Conservation (phyloP, 805 yeast genomes). For the Starmera pachycereana region DNA sequence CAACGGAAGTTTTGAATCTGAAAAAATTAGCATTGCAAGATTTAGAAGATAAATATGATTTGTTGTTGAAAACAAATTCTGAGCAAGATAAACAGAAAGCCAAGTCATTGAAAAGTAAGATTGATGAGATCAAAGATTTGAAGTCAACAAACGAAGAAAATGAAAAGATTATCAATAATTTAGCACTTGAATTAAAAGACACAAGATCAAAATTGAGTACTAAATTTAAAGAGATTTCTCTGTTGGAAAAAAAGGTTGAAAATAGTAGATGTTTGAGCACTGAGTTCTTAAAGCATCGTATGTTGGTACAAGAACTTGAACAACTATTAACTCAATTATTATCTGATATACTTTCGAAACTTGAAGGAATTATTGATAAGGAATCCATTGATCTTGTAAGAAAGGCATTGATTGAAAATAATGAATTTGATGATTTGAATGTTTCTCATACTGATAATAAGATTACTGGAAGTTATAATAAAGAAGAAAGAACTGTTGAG, state of each 20-base stretch:
- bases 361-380: conserved; percentile 12
- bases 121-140: conserved; percentile 8
- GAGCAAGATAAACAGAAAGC: background rate
- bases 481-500: conserved; percentile 2
- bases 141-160: conserved; percentile 1
- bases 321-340: conserved; percentile 3
- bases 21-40: no score
- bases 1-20: no score
- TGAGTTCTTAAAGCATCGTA: conserved; percentile 4
- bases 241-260: conserved; percentile 3
- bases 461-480: no score
- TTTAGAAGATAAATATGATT: no score
- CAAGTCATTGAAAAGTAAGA: conserved; percentile 4
- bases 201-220: conserved; percentile 7
- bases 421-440: background rate
- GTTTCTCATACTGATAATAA: no score
- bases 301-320: conserved; percentile 6
- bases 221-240: conserved; percentile 1
- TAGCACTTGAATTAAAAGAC: conserved; percentile 3
- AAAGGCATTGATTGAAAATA: conserved; percentile 2
- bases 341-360: conserved; percentile 2
- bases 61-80: no score
- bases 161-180: background rate
- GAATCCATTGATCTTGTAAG: conserved; percentile 6
- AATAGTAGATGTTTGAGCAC: conserved; percentile 4